Base-by-base conservation (phyloP, 768 basidiomycete species). In the Suillus occidentalis region DNA sequence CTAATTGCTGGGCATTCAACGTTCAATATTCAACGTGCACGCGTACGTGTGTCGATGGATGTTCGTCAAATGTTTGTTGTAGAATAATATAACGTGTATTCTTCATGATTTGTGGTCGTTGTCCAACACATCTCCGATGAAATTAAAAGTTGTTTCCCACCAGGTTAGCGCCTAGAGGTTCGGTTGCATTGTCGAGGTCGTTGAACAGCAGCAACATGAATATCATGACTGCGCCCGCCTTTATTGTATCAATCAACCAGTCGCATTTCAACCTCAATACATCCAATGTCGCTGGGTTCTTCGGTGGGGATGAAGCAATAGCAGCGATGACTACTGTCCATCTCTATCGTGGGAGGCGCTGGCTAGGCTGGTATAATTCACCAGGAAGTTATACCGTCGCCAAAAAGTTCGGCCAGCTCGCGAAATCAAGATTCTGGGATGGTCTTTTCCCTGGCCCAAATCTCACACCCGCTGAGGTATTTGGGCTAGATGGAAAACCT, bases 321-420 rank as follows among this genome's bases (percentile, higher is more conserved):
- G 69, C 76, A 8, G 76, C 77, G 25, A 77, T 79, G 70, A 66
- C 71, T 13, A 71, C 73, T 25, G 70, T 79, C 10, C 78, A 77
- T 57, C 64, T 79, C 28, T 77, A 71, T 61, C 59, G 72, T 53
- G 72, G 71, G n/a, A 71, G 73, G 61, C 72, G 70, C 47, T 79
- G 74, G 75, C 63, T 79, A 16, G 78, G 77, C n/a, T 78, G 75
- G 75, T 78, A 78, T 36, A 79, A 79, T 57, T 76, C 71, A 22
- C 77, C 76, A 0, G 78, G 78, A 34, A 71, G 65, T 14, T 76
- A 74, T 49, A 58, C 64, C 1, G 68, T 79, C 50, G 78, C 77
- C 22, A 73, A 69, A 59, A 69, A 70, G 14, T 77, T 77, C 61
- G 73, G 73, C 1, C 68, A 68, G 13, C 71, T 79, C 61, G 68